Percentiles rank a stretch among this genome's conserved stretches.
Conservation (phyloP, 164 flowering plant genomes). For the Amborella trichopoda region DNA sequence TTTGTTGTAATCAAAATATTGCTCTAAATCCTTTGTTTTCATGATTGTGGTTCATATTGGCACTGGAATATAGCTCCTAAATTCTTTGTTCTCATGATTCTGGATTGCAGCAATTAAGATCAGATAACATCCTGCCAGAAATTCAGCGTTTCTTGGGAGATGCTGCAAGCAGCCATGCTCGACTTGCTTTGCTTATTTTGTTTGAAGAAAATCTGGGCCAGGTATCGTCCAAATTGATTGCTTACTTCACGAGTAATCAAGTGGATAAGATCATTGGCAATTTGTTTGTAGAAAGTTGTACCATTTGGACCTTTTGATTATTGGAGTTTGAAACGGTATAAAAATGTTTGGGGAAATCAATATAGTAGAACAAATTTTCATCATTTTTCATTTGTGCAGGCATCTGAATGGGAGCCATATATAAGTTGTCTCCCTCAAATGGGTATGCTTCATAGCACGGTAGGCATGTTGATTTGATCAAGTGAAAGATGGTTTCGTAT, state of each 20-base stretch:
- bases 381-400: slow-evolving; percentile 24
- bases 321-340: no score
- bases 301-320: no score
- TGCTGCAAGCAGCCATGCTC: slow-evolving; percentile 33
- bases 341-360: no score
- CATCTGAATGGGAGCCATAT: slow-evolving; percentile 77
- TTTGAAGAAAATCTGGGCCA: slow-evolving; percentile 50
- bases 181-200: slow-evolving; percentile 59
- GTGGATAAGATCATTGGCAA: no score
- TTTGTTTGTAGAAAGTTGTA: no score
- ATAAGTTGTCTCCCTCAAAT: slow-evolving; percentile 46
- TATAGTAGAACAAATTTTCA: no score
- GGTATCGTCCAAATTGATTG: slow-evolving; percentile 19
- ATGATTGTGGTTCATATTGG: no score
- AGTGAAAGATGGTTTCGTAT: no score
- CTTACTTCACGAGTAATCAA: no score
- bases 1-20: background rate
- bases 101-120: slow-evolving; percentile 63
- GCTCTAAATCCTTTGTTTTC: background rate
- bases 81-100: slow-evolving; percentile 1
- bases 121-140: slow-evolving; percentile 41
- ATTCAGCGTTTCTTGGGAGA: slow-evolving; percentile 27
- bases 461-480: slow-evolving; percentile 7
- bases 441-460: slow-evolving; percentile 62
- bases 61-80: no score